These are phyloP conservation scores for Suhomyces bribrorum DNA, from an alignment of 1,139 yeast genomes.

Conservation along the genomic window DNA sequence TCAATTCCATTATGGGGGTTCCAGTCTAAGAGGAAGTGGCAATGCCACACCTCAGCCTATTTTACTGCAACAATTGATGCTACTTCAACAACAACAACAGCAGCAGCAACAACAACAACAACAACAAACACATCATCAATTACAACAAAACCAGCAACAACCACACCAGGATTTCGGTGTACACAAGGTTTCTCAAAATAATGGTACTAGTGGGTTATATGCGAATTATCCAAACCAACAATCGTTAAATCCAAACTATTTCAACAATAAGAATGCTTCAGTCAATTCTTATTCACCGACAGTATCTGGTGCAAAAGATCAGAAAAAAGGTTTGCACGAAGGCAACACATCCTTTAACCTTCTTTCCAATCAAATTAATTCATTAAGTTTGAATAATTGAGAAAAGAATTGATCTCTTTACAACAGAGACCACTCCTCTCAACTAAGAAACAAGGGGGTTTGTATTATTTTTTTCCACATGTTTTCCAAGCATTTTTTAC, in stretches of 20 bases:
- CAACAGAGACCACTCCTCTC: no score
- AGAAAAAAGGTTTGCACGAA: slow-evolving; percentile 9
- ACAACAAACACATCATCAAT: slow-evolving; percentile 14
- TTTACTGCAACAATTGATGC: slow-evolving; percentile 23
- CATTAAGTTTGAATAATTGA: slow-evolving; percentile 36
- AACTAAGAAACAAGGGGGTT: not conserved
- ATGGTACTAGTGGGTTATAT: slow-evolving; percentile 31
- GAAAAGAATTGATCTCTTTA: no score
- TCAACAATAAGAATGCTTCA: slow-evolving; percentile 12
- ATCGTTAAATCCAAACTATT: slow-evolving; percentile 10
- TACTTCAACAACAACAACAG: slow-evolving; percentile 24
- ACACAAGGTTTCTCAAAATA: slow-evolving; percentile 24
- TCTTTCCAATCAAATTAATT: slow-evolving; percentile 34
- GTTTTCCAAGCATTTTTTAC: slow-evolving; percentile 5
- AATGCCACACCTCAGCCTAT: slow-evolving; percentile 24
- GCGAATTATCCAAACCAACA: slow-evolving; percentile 20
- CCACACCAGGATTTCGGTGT: slow-evolving; percentile 17
- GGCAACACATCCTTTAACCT: slow-evolving; percentile 19
- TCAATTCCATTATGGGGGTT: slow-evolving; percentile 14
- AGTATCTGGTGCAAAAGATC: slow-evolving; percentile 4
- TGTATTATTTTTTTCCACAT: not conserved
- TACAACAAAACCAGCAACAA: slow-evolving; percentile 16
- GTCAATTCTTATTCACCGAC: slow-evolving; percentile 17
- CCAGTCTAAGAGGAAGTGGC: slow-evolving; percentile 20
- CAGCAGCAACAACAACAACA: slow-evolving; percentile 11